Base-by-base conservation (phyloP, 2,329 filamentous ascomycete genomes). In the Neophaeococcomyces aloes region DNA sequence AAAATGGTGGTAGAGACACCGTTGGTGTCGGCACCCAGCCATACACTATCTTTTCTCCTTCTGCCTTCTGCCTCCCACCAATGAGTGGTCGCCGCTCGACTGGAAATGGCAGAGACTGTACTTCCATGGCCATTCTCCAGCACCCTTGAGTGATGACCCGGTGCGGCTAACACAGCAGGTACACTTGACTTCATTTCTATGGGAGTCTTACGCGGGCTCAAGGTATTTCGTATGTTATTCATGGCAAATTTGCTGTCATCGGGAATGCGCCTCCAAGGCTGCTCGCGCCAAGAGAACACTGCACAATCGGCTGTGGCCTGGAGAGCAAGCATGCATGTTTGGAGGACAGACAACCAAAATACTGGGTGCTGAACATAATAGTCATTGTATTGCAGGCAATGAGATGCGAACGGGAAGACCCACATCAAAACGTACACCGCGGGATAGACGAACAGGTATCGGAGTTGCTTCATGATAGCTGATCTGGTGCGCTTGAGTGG, bases 401-500 rank as follows among this genome's bases (percentile, higher is more conserved):
- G 80, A 2, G 69, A 69, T 2, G 79, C 64, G 53, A 87, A 84
- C 0, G 84, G 83, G 6, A 83, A 63, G 3, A 82, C 63, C 84
- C 84, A 89, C 51, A 85, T 75, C 3, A 76, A 61, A 15, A 83
- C 69, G 60, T 89, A 88, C 3, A 83, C 72, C 14, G 81, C 58
- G 0, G 84, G 84, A 58, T 89, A 89, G 37, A 86, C 76, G 61
- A 88, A 86, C 14, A 87, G 69, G 23, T 82, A 72, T 25, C 80
- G 75, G 2, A 87, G 69, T 55, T 87, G 82, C 7, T 79, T 74
- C 34, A 75, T 72, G 46, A 84, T 79, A 46, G 72, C 74, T 13
- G 71, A 65, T 10, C 77, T 71, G 7, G 71, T 59, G 53, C 65
- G 59, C 37, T 60, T 54, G 2, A 56, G 40, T 10, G 48, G 51